Percentiles rank a stretch among this genome's conserved stretches.
Conservation (phyloP, 2,329 filamentous ascomycete genomes). For the Fusarium staphyleae region DNA sequence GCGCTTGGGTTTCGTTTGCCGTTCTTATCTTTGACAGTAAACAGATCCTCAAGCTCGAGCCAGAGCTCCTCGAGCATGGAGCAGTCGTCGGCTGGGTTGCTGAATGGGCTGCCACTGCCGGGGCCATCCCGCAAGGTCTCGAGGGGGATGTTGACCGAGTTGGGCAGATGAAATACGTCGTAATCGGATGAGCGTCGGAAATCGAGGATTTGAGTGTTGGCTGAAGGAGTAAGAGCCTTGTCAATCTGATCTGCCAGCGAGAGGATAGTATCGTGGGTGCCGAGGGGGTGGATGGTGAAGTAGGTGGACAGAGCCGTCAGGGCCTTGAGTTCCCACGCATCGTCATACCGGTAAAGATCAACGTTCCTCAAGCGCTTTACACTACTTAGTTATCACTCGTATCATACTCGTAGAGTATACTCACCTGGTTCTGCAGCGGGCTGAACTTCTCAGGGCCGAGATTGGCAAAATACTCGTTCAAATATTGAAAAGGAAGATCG, state of each 20-base stretch:
- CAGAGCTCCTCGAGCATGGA: constrained; percentile 55
- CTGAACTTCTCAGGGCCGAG: constrained; percentile 57
- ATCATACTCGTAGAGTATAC: not conserved
- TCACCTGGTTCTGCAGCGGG: constrained; percentile 53
- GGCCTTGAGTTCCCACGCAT: constrained; percentile 59
- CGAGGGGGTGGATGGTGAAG: constrained; percentile 38
- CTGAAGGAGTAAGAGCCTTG: constrained; percentile 37
- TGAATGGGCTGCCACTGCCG: constrained; percentile 40
- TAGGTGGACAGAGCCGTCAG: constrained; percentile 50
- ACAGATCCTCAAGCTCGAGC: constrained; percentile 56
- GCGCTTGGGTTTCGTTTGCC: constrained; percentile 41
- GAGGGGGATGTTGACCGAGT: constrained; percentile 55
- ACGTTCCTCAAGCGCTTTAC: constrained; percentile 55
- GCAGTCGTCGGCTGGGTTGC: constrained; percentile 56
- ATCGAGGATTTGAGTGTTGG: constrained; percentile 52
- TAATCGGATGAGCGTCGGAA: constrained; percentile 53
- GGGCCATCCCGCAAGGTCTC: constrained; percentile 45
- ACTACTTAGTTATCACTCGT: constrained; percentile 23
- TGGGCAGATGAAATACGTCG: constrained; percentile 52
- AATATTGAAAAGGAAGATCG: constrained; percentile 68
- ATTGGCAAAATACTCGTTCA: constrained; percentile 65
- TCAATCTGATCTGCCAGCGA: constrained; percentile 38
- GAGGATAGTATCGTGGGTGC: constrained; percentile 36
- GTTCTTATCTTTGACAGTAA: constrained; percentile 45
- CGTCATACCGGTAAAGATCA: constrained; percentile 62